Evolutionary conservation across 163 green algal species (phyloP), one percentile per base, ranked within the genome.

Genomic region (Scenedesmus sp.): DNA sequence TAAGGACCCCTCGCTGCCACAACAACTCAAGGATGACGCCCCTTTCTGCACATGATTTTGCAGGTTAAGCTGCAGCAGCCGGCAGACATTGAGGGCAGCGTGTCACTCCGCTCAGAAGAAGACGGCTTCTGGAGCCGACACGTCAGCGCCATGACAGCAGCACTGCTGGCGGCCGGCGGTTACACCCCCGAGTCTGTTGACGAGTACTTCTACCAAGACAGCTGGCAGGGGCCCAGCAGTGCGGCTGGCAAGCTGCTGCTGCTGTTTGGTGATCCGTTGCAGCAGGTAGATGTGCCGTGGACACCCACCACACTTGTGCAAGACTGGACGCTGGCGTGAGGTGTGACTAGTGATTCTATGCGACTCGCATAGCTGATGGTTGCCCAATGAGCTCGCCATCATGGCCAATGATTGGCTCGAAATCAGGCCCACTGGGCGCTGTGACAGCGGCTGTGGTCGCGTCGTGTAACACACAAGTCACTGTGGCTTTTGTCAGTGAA

Each of bases 131-230:
- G 94, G 95, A 84, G 87, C 18, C 87, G 81, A 64, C 74, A 83
- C 10, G 82, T 95, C 57, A 95, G 92, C 26, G 46, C n/a, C 60
- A 91, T 94, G 87, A 13, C 95, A 73, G 56, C 26, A 60, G 60
- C 67, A 66, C 85, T 94, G 64, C 87, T 95, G 46, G 46, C 62
- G 4, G 70, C 77, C 3, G 81, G n/a, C 20, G 88, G 90, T 5
- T 89, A 91, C 34, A 18, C 4, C 20, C 20, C 66, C 23, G 82
- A 55, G 2, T 20, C 8, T 23, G 52, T 77, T 0, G 92, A 94
- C 52, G 93, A 96, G 81, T 95, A 93, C 81, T 95, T 96, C 34
- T 96, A 94, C 20, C 93, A 96, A 89, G 95, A 96, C 66, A 46
- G 82, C 56, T 96, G 95, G 95, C 15, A 84, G 57, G 91, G 92